Evolutionary conservation across 257 asterid genomes (phyloP).

Genomic region (Solanum chaucha): DNA sequence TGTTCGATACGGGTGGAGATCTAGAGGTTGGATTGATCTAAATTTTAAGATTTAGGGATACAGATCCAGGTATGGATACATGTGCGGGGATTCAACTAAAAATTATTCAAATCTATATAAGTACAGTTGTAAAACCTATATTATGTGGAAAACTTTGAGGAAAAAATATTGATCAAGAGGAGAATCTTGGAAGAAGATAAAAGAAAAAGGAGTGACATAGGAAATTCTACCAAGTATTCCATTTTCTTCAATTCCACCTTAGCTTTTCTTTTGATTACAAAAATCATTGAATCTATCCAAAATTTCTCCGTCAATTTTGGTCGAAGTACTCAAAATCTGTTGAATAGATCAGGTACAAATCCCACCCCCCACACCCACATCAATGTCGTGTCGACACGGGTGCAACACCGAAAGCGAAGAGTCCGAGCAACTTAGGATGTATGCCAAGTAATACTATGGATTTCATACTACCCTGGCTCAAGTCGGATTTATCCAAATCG

Average conservation of each 20-base stretch:
- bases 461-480: not conserved
- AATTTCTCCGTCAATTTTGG: not conserved
- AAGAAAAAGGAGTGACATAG: not conserved
- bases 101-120: not conserved
- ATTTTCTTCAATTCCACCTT: not conserved
- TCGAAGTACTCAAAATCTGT: not conserved
- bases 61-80: not conserved
- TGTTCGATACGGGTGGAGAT: not conserved
- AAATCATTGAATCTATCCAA: too few species aligned
- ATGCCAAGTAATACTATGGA: not conserved
- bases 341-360: not conserved
- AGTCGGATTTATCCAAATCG: not conserved
- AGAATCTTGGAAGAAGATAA: not conserved
- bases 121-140: not conserved
- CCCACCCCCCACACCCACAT: not conserved
- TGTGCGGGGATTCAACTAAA: not conserved
- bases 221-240: not conserved
- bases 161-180: too few species aligned
- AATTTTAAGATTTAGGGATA: not conserved
- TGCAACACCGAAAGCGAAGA: not conserved
- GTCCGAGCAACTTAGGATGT: not conserved
- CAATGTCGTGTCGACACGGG: not conserved
- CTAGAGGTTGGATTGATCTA: not conserved
- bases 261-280: not conserved
- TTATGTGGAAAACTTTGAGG: not conserved